Percentiles rank a stretch among this genome's conserved stretches.
These are phyloP conservation scores for Shiraia bambusicola DNA, from an alignment of 2,329 filamentous ascomycete genomes.

Conservation along the genomic window DNA sequence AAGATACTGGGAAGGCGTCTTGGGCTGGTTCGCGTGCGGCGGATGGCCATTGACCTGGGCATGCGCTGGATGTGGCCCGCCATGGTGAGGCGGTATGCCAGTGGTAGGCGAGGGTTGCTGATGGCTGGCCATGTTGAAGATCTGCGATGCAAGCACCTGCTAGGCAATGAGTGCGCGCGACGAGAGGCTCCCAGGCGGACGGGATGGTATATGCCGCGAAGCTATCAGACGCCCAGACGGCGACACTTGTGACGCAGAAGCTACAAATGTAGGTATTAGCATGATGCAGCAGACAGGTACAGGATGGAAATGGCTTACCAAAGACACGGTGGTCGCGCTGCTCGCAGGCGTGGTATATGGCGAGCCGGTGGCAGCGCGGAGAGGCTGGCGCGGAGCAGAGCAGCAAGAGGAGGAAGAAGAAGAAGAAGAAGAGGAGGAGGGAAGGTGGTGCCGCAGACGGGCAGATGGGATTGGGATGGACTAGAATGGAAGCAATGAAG, in stretches of 20 bases:
- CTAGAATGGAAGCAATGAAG: too few species aligned
- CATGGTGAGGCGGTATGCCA: constrained; percentile 67
- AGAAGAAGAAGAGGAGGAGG: constrained; percentile 12
- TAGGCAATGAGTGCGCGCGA: constrained; percentile 15
- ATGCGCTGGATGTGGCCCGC: constrained; percentile 65
- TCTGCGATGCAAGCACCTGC: constrained; percentile 9
- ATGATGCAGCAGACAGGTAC: constrained; percentile 3
- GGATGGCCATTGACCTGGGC: constrained; percentile 57
- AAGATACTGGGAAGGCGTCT: constrained; percentile 72
- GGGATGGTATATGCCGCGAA: constrained; percentile 7
- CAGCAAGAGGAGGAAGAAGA: constrained; percentile 23
- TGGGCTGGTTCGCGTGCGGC: constrained; percentile 59
- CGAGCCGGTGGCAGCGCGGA: constrained; percentile 22
- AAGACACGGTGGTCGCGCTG: constrained; percentile 2
- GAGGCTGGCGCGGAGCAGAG: constrained; percentile 27
- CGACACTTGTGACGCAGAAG: not conserved
- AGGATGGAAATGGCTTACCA: constrained; percentile 6
- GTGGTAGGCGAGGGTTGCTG: constrained; percentile 80
- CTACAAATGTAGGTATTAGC: not conserved
- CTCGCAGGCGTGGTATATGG: constrained; percentile 13
- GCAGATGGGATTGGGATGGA: constrained; percentile 4
- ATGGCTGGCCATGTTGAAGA: constrained; percentile 62
- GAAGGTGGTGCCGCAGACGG: constrained; percentile 4
- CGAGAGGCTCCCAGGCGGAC: constrained; percentile 12
- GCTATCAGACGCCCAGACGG: not conserved